Percentiles rank a stretch among this genome's conserved stretches.
Evolutionary conservation across 2,329 filamentous ascomycete species (phyloP).

Genomic region (Phaeosphaeriaceae sp.): DNA sequence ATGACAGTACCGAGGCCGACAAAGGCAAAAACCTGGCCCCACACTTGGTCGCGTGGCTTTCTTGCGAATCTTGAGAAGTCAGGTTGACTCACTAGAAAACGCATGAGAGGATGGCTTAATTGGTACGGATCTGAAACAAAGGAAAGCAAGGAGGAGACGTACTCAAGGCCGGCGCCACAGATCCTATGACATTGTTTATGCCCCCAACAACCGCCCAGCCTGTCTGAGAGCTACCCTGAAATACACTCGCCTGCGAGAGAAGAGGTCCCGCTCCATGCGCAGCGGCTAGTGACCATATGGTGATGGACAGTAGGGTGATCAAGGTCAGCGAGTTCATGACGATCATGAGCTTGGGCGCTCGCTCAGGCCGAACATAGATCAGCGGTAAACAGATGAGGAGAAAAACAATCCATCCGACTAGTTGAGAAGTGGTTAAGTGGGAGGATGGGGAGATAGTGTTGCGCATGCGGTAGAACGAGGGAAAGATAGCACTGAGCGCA

Average conservation of each 20-base stretch:
- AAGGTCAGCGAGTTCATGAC: slow-evolving; percentile 36
- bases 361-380: slow-evolving; percentile 53
- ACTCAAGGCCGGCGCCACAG: too few relatives aligned
- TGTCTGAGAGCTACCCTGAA: slow-evolving; percentile 24
- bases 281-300: slow-evolving; percentile 44
- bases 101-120: too few relatives aligned
- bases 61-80: slow-evolving; percentile 55
- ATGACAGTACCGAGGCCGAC: slow-evolving; percentile 50
- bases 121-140: too few relatives aligned
- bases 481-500: slow-evolving; percentile 28
- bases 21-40: slow-evolving; percentile 50
- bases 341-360: slow-evolving; percentile 44
- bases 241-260: slow-evolving; percentile 14
- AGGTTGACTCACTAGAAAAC: slow-evolving; percentile 6
- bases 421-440: slow-evolving; percentile 44
- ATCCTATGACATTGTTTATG: slow-evolving; percentile 46
- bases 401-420: slow-evolving; percentile 49
- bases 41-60: slow-evolving; percentile 50
- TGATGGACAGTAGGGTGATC: slow-evolving; percentile 37
- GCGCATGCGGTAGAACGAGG: slow-evolving; percentile 43
- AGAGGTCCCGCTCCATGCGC: slow-evolving; percentile 43
- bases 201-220: slow-evolving; percentile 45
- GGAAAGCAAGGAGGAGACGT: too few relatives aligned
- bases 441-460: slow-evolving; percentile 44
- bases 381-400: slow-evolving; percentile 49